Conservation (phyloP, 495 filamentous ascomycete species). For the Penicillium nucicola region DNA sequence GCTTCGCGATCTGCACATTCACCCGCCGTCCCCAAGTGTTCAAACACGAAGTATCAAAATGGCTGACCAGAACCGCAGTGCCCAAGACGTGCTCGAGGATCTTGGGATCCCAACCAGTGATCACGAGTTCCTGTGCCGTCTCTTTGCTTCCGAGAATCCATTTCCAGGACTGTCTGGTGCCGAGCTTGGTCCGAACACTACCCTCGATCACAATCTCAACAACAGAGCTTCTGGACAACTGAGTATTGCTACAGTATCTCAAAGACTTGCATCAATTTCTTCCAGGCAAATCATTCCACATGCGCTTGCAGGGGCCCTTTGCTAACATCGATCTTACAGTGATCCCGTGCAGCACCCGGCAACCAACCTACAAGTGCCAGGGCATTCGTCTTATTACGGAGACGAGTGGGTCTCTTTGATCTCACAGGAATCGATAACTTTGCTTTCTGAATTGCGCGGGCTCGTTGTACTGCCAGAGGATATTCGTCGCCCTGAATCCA, state of each 20-base stretch:
- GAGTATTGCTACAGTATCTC: background rate
- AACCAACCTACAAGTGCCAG: background rate
- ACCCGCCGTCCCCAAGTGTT: background rate
- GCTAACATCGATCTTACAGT: background rate
- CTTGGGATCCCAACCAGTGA: background rate
- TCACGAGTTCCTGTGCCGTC: background rate
- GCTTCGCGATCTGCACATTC: background rate
- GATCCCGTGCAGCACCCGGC: background rate
- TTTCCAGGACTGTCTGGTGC: background rate
- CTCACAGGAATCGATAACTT: background rate
- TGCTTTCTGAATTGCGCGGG: background rate
- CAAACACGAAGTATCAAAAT: background rate
- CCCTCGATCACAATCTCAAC: background rate
- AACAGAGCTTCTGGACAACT: background rate
- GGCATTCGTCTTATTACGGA: background rate
- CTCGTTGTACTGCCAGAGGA: background rate
- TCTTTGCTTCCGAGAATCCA: background rate
- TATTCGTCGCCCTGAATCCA: background rate
- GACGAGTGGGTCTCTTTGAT: background rate
- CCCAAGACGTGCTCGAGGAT: background rate
- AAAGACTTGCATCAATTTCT: background rate
- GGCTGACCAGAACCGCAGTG: background rate
- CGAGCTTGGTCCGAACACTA: background rate
- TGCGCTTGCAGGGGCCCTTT: background rate
- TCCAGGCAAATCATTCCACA: background rate